These are phyloP conservation scores for Talaromyces adpressus DNA, from an alignment of 495 filamentous ascomycete species.

Conservation along the genomic window DNA sequence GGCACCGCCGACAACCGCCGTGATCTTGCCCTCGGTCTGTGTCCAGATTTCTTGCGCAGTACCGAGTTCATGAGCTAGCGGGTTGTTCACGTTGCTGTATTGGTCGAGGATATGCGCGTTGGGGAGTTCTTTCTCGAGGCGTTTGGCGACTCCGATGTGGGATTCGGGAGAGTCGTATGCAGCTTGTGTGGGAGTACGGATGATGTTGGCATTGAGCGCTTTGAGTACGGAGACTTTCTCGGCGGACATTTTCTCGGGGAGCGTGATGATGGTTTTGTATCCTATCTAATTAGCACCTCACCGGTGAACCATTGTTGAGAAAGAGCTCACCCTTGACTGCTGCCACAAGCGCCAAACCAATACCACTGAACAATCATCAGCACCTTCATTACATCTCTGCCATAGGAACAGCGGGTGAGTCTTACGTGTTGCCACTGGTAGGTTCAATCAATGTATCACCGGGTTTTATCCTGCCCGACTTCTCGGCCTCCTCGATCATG, in stretches of 20 bases:
- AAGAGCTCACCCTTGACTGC: slow-evolving; percentile 68
- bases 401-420: slow-evolving; percentile 8
- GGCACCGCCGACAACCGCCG: slow-evolving; percentile 81
- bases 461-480: slow-evolving; percentile 85
- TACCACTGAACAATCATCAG: slow-evolving; percentile 52
- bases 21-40: slow-evolving; percentile 81
- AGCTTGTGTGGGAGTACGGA: slow-evolving; percentile 92
- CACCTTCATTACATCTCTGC: neutral
- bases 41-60: slow-evolving; percentile 96
- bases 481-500: slow-evolving; percentile 97
- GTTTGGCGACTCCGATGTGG: slow-evolving; percentile 89
- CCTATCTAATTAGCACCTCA: slow-evolving; percentile 22
- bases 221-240: slow-evolving; percentile 95
- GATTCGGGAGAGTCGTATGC: slow-evolving; percentile 91
- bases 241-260: slow-evolving; percentile 98
- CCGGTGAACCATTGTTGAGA: neutral
- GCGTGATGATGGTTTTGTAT: slow-evolving; percentile 96
- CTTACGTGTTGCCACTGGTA: slow-evolving; percentile 91
- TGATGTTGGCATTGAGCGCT: slow-evolving; percentile 92
- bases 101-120: slow-evolving; percentile 97
- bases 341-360: slow-evolving; percentile 86
- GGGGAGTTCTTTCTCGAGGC: slow-evolving; percentile 89
- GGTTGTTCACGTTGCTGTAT: slow-evolving; percentile 89
- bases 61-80: slow-evolving; percentile 85
- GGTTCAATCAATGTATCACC: slow-evolving; percentile 97